These are phyloP conservation scores for Taphrina populina DNA, from an alignment of 1,139 yeast species.

Conservation along the genomic window DNA sequence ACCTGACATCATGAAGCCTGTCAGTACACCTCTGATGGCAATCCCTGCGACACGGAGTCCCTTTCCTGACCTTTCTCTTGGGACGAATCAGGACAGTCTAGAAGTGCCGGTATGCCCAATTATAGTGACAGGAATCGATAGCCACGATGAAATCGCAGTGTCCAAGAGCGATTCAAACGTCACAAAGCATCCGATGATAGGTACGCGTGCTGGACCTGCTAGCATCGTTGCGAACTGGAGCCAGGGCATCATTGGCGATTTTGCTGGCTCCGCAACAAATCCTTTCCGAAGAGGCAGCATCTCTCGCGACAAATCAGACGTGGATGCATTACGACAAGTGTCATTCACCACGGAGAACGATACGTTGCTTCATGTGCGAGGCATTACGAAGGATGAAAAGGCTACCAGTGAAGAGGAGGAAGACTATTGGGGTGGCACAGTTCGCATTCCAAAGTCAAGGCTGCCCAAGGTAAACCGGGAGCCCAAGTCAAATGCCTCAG, in stretches of 20 bases:
- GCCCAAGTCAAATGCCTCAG: not conserved
- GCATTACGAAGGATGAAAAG: no score
- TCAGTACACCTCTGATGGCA: constrained; percentile 52
- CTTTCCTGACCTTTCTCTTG: not conserved
- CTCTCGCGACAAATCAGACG: not conserved
- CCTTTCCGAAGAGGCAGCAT: not conserved
- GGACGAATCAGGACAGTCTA: not conserved
- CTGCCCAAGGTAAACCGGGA: not conserved
- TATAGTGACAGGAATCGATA: no score
- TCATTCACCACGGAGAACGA: no score
- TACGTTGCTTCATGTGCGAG: no score
- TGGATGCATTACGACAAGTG: no score
- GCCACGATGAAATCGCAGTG: no score
- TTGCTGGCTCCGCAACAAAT: not conserved
- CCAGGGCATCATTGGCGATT: not conserved
- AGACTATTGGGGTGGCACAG: constrained; percentile 13
- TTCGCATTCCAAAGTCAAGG: not conserved
- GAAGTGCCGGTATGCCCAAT: no score
- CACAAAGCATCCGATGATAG: no score
- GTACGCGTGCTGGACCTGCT: no score
- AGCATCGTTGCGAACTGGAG: not conserved
- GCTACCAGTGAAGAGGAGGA: constrained; percentile 3
- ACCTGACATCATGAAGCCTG: constrained; percentile 30
- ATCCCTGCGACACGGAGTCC: constrained; percentile 63
- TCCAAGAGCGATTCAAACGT: no score